These are phyloP conservation scores for Aspergillus cavernicola DNA, from an alignment of 495 filamentous ascomycete species.

Conservation along the genomic window DNA sequence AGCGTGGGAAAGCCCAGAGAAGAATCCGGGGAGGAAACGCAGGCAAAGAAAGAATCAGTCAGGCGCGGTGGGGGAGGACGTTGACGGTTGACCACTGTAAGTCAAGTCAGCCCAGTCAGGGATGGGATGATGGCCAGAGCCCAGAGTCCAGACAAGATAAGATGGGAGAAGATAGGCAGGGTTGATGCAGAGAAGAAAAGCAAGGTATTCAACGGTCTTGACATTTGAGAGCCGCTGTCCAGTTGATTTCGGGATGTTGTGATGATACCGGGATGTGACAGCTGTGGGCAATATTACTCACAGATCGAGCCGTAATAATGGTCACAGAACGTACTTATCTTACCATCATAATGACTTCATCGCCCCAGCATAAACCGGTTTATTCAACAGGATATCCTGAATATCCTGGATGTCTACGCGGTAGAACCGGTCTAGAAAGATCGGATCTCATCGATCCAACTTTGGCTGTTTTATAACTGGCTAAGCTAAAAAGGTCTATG, in stretches of 20 bases:
- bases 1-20: conserved; percentile 14
- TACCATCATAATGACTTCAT: conserved; percentile 23
- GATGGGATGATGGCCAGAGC: conserved; percentile 9
- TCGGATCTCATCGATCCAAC: neutral
- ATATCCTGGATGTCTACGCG: no score
- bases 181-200: conserved; percentile 3
- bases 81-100: neutral
- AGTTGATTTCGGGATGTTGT: no score
- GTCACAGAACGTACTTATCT: conserved; percentile 4
- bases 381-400: neutral
- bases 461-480: neutral
- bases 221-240: no score
- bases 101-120: neutral
- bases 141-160: conserved; percentile 5
- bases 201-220: neutral
- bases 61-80: neutral
- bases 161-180: conserved; percentile 1
- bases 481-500: neutral
- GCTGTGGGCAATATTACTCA: conserved; percentile 7
- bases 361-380: neutral
- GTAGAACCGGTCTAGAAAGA: neutral
- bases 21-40: conserved; percentile 14
- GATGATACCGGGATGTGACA: conserved; percentile 14
- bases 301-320: neutral
- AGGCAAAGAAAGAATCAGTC: neutral